These are phyloP conservation scores for cucumber (Cucumis sativus) DNA, from an alignment of 306 rosid genomes.

Conservation along the genomic window Cucumber_9930_V3 NC_026657.2:13087001-13087500, in stretches of 20 bases:
- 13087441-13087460: too few relatives aligned
- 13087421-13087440: neutral
- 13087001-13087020: conserved; percentile 3
- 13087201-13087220: neutral
- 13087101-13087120: conserved; percentile 8
- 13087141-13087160: neutral
- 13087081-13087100: conserved; percentile 15
- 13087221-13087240: neutral
- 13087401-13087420: too few relatives aligned
- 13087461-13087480: too few relatives aligned
- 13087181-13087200: neutral
- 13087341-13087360: too few relatives aligned
- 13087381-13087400: too few relatives aligned
- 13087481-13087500: too few relatives aligned
- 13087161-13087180: neutral
- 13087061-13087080: conserved; percentile 24
- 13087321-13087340: too few relatives aligned
- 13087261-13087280: conserved; percentile 13
- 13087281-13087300: neutral
- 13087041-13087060: conserved; percentile 26
- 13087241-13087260: conserved; percentile 22
- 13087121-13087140: neutral
- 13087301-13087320: too few relatives aligned
- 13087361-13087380: too few relatives aligned
- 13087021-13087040: conserved; percentile 1